These are phyloP conservation scores for Podochytrium sp. DNA, from an alignment of 192 early-diverging fungal species.

Conservation along the genomic window DNA sequence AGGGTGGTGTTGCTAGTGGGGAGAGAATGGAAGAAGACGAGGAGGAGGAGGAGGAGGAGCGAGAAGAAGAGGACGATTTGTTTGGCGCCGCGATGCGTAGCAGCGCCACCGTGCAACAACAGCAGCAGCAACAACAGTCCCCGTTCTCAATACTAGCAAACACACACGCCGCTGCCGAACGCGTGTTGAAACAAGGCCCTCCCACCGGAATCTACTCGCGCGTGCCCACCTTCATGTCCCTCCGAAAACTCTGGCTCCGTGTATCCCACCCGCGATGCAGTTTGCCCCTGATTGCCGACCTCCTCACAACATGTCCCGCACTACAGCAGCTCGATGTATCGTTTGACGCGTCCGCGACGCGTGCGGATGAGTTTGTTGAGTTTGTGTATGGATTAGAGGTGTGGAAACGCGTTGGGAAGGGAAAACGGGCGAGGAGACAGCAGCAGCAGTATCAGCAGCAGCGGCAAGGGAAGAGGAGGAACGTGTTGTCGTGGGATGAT, in stretches of 20 bases:
- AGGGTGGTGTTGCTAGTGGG: neutral
- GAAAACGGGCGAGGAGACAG: neutral
- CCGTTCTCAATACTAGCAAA: neutral
- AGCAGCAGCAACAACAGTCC: neutral
- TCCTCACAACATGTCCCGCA: constrained; percentile 1
- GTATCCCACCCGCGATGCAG: neutral
- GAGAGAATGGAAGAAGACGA: constrained; percentile 6
- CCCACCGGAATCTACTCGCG: too few species aligned
- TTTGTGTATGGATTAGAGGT: neutral
- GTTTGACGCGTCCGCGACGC: neutral
- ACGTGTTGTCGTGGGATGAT: neutral
- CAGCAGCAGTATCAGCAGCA: neutral
- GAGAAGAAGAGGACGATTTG: neutral
- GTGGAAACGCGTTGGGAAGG: neutral
- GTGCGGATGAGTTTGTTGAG: constrained; percentile 4
- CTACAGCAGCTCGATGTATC: constrained; percentile 15
- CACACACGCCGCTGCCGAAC: neutral
- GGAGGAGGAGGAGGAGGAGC: neutral
- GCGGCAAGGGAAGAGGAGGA: neutral
- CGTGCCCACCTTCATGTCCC: neutral
- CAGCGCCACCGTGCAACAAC: neutral
- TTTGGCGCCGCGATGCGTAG: neutral
- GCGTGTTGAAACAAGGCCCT: neutral
- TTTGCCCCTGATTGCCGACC: neutral
- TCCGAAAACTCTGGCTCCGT: constrained; percentile 11